A percentile compares a stretch with the other conserved stretches of the same genome.
phyloP scores from a whole-genome alignment of 306 rosid species.

The Coriaria nepalensis region DNA sequence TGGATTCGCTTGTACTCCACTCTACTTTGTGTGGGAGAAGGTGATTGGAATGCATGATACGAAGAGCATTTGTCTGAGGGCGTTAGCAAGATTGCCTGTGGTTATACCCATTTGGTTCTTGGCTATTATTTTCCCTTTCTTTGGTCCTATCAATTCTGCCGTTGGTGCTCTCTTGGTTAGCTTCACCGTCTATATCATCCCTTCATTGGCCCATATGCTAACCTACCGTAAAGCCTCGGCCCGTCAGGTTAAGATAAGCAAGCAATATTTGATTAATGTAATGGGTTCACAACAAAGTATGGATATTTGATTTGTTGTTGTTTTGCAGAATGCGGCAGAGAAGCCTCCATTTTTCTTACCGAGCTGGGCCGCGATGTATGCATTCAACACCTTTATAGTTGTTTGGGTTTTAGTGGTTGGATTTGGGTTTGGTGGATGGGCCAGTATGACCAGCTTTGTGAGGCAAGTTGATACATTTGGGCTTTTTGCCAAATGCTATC shows the following conservation, averaged over 20 bases:
- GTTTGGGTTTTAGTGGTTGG: conserved; percentile 77
- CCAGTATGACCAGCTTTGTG: conserved; percentile 76
- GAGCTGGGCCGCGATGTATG: conserved; percentile 81
- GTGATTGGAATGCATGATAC: conserved; percentile 96
- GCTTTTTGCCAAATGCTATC: conserved; percentile 93
- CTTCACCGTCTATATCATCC: conserved; percentile 94
- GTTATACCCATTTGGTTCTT: conserved; percentile 93
- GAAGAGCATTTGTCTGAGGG: conserved; percentile 69
- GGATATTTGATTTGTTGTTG: too few species aligned
- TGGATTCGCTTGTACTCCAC: conserved; percentile 93
- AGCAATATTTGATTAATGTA: too few species aligned
- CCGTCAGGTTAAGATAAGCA: conserved; percentile 42
- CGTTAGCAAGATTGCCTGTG: conserved; percentile 81
- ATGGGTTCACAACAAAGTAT: too few species aligned
- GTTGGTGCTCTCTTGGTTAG: conserved; percentile 94
- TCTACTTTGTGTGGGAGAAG: conserved; percentile 99
- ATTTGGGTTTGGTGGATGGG: conserved; percentile 99
- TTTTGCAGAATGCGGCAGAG: conserved; percentile 81
- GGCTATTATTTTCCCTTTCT: conserved; percentile 92
- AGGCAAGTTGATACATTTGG: conserved; percentile 77
- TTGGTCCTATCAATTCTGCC: conserved; percentile 88
- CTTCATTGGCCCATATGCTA: conserved; percentile 75
- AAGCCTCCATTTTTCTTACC: conserved; percentile 77
- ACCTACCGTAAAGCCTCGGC: conserved; percentile 78
- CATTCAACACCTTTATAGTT: conserved; percentile 52